Evolutionary conservation across 768 basidiomycete genomes (phyloP).

Genomic region (Mycena olivaceomarginata): DNA sequence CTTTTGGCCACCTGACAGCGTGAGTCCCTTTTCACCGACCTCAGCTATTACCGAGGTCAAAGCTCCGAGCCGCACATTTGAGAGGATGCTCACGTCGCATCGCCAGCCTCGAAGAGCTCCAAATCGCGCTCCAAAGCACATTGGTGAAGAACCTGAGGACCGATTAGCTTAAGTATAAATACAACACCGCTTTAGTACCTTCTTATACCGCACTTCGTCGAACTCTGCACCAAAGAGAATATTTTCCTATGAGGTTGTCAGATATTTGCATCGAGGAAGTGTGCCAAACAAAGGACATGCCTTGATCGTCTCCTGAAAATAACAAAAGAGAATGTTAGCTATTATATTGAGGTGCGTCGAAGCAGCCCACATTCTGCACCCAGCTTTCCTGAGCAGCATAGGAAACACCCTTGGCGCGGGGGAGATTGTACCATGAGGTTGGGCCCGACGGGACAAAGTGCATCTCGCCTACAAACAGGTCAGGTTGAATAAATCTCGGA

Average conservation of each 20-base stretch:
- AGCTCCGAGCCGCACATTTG: background rate
- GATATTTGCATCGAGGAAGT: background rate
- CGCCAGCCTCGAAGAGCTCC: conserved; percentile 81
- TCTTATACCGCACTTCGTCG: conserved; percentile 87
- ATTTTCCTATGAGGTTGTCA: conserved; percentile 71
- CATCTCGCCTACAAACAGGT: conserved; percentile 71
- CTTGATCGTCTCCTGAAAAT: conserved; percentile 74
- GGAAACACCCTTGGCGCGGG: conserved; percentile 80
- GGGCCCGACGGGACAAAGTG: conserved; percentile 73
- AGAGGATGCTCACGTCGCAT: conserved; percentile 72
- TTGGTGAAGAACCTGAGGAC: conserved; percentile 73
- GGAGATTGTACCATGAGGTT: conserved; percentile 82
- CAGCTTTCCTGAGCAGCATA: conserved; percentile 92
- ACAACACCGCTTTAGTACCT: conserved; percentile 47
- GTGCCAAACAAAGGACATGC: conserved; percentile 44
- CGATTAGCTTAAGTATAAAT: background rate
- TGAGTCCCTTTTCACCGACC: conserved; percentile 77
- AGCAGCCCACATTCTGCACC: conserved; percentile 74
- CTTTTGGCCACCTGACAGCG: conserved; percentile 65
- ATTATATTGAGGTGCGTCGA: background rate
- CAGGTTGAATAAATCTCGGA: background rate
- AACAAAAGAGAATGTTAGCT: background rate
- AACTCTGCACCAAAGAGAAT: conserved; percentile 88
- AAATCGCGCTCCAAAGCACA: conserved; percentile 86
- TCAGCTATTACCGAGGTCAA: conserved; percentile 24